Evolutionary conservation across 257 asterid species (phyloP), one percentile per base, ranked within the genome.

Genomic region (Nicotiana undulata): DNA sequence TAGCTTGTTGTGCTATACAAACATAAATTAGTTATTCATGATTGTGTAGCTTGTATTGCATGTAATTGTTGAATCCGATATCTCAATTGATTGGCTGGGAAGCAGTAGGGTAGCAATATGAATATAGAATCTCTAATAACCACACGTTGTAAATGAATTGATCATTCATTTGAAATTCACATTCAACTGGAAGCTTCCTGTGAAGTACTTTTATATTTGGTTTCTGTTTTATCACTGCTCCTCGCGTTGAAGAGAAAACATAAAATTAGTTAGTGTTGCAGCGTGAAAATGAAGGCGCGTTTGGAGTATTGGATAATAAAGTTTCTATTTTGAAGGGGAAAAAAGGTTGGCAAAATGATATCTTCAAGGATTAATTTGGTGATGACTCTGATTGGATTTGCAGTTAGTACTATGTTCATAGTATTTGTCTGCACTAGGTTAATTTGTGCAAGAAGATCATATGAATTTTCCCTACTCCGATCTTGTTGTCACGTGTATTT

Each of bases 361-460:
- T 87, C 92, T 90, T 80, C 92, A 10, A 86, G 93, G 82, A 86
- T 83, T 76, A 91, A 92, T 89, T 86, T 93, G 88, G 96, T 93
- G 89, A 93, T 93, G 98, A 92, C 96, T 68, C 96, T 90, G 87
- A 92, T 91, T 75, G 98, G 98, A 63, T 93, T 92, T 88, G 85
- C 90, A 53, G 89, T 90, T 8, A 93, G 98, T 85, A 88, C 87
- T 51, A 78, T 87, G 92, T 92, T 93, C 82, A 92, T 93, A 76
- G 97, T 92, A 55, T 93, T 92, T 85, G 97, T 93, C 10, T 92
- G 95, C 77, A 88, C 98, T 55, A 92, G 98, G 91, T 87, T 93
- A 37, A 89, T 93, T 80, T 91, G 93, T 84, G 96, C 28, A 26
- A 26, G 28, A 26, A 26, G 1, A 26, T 1, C 28, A 26, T 26